phyloP scores from a whole-genome alignment of 768 basidiomycete species.

The Rubroboletus satanas region DNA sequence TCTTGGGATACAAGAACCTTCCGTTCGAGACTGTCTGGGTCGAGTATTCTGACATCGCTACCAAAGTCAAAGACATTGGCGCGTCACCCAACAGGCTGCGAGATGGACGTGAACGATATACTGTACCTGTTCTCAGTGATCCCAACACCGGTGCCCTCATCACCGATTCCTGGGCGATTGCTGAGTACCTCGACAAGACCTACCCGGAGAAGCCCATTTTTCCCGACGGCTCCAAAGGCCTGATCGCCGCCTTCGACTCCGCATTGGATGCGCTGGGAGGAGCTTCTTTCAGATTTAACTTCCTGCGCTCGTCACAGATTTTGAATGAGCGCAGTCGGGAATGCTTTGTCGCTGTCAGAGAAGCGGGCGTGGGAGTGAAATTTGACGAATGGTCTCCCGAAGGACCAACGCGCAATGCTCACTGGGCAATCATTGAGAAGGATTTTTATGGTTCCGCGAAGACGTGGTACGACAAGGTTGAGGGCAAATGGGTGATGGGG shows the following conservation, averaged over 20 bases:
- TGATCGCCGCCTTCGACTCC: constrained; percentile 23
- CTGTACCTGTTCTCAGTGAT: constrained; percentile 34
- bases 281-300: constrained; percentile 8
- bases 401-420: constrained; percentile 30
- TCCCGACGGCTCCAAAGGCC: constrained; percentile 18
- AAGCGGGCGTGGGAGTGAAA: constrained; percentile 29
- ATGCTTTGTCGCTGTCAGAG: constrained; percentile 38
- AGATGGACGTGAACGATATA: constrained; percentile 26
- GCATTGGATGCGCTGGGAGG: background rate
- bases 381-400: constrained; percentile 40
- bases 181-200: constrained; percentile 34
- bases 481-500: constrained; percentile 31
- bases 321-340: constrained; percentile 34
- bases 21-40: constrained; percentile 34
- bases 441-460: constrained; percentile 4
- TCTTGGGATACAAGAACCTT: constrained; percentile 32
- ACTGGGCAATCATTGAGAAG: constrained; percentile 25
- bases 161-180: constrained; percentile 32
- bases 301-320: constrained; percentile 23
- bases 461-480: constrained; percentile 20
- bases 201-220: constrained; percentile 33
- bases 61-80: constrained; percentile 25
- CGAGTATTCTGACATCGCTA: constrained; percentile 33
- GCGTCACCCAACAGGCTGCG: constrained; percentile 14
- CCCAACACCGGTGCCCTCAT: constrained; percentile 26